Base-by-base conservation (phyloP, 2,329 filamentous ascomycete genomes). In the Chaetoscypha palmicola region DNA sequence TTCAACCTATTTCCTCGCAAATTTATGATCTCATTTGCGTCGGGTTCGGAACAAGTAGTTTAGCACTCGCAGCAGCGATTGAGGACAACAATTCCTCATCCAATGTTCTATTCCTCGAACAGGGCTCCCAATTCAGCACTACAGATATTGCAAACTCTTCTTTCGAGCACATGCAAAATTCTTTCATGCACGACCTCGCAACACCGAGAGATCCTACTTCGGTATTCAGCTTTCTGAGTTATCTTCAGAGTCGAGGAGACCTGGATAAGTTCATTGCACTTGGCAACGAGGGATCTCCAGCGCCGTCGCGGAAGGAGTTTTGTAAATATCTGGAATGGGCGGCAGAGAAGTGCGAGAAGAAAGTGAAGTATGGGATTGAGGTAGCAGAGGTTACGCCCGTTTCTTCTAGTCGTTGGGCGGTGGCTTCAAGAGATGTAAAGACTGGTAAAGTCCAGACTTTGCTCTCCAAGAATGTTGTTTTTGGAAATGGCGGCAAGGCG, bases 251-350 rank as follows among this genome's bases (percentile, higher is more conserved):
- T 52, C 76, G 81, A 53, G 68, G 72, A 45, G 68, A 79, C 16
- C 66, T 84, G 19, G 70, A 80, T 21, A 69, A 77, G 40, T 43
- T 43, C 16, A 2, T 43, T 21, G 40, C 24, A 23, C 20, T 19
- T 22, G 82, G 83, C 14, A 22, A 10, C 21, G 38, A 31, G 12
- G 23, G 35, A 8, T 30, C 16, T 17, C 26, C 31, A 14, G 58
- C 80, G 10, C 80, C 80, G 0, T 70, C 76, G 38, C 71, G 80
- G 26, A 66, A 79, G 44, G 80, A 83, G 57, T 84, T 82, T 52
- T 78, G 82, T 55, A 77, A 82, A 61, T 84, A 84, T 63, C 74
- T 84, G 69, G 70, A 70, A 41, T 84, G 80, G 80, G 81, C 78
- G 55, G 79, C 80, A 14, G 63, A 66, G 48, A 72, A 71, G 54